phyloP scores from a whole-genome alignment of 2,329 filamentous ascomycete genomes.

The Pochonia chlamydosporia region DNA sequence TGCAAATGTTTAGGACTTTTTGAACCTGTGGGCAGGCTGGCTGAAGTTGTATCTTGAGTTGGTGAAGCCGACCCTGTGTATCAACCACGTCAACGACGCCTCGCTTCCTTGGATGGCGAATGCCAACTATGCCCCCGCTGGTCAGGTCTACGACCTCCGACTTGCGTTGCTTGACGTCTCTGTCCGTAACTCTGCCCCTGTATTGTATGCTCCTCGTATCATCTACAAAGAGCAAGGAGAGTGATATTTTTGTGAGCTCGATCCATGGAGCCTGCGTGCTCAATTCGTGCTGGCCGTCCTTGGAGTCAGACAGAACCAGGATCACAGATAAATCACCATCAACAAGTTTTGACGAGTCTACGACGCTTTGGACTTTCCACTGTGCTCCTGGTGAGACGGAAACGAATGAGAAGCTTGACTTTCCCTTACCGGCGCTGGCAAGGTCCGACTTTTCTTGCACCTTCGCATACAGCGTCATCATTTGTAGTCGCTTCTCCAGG shows the following conservation, averaged over 20 bases:
- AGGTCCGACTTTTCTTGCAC: constrained; percentile 28
- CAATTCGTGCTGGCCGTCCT: constrained; percentile 58
- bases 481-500: constrained; percentile 59
- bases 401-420: constrained; percentile 16
- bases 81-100: constrained; percentile 65
- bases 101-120: constrained; percentile 52
- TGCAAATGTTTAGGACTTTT: constrained; percentile 55
- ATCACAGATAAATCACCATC: constrained; percentile 65
- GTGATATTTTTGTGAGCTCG: constrained; percentile 57
- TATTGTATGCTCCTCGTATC: constrained; percentile 56
- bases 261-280: constrained; percentile 74
- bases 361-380: constrained; percentile 59
- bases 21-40: constrained; percentile 58
- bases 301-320: constrained; percentile 61
- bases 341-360: constrained; percentile 65
- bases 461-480: constrained; percentile 58
- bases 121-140: constrained; percentile 42
- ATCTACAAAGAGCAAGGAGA: constrained; percentile 55
- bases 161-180: constrained; percentile 43
- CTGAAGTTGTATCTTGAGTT: constrained; percentile 61
- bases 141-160: constrained; percentile 39
- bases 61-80: constrained; percentile 55
- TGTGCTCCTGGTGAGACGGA: constrained; percentile 37
- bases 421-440: constrained; percentile 16
- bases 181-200: constrained; percentile 43